phyloP scores from a whole-genome alignment of 371 early-diverging fungal species.

The Mortierella sp. region DNA sequence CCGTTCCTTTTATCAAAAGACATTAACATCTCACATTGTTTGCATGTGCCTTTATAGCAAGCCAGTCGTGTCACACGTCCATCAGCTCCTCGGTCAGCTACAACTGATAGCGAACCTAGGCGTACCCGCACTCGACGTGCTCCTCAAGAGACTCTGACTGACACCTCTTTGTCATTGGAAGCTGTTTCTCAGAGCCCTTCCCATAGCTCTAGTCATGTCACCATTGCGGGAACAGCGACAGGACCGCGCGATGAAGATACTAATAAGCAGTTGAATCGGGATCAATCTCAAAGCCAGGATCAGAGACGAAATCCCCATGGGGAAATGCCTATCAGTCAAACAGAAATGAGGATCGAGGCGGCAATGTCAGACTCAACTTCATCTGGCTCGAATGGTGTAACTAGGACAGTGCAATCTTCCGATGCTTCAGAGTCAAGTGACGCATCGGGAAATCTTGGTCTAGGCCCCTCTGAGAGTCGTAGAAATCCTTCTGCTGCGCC shows the following conservation, averaged over 20 bases:
- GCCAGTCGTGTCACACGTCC: constrained; percentile 35
- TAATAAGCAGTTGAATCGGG: neutral
- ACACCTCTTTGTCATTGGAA: constrained; percentile 10
- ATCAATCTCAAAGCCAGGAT: constrained; percentile 4
- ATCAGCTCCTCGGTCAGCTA: constrained; percentile 25
- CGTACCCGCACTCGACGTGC: constrained; percentile 31
- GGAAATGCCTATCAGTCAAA: neutral
- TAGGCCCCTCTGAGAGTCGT: constrained; percentile 38
- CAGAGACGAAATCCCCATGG: constrained; percentile 2
- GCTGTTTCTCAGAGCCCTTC: constrained; percentile 4
- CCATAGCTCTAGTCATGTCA: neutral
- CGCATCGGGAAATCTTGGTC: neutral
- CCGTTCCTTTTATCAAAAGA: neutral
- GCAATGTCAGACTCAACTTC: constrained; percentile 2
- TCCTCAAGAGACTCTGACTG: constrained; percentile 20
- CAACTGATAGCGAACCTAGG: constrained; percentile 32
- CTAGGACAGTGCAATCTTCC: neutral
- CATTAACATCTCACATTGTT: neutral
- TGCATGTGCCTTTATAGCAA: constrained; percentile 23
- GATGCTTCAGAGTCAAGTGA: neutral
- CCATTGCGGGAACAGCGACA: constrained; percentile 6
- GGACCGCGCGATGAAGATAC: constrained; percentile 1
- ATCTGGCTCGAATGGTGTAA: neutral
- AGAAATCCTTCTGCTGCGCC: constrained; percentile 35
- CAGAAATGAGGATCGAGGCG: constrained; percentile 19